These are phyloP conservation scores for Pseudohalonectria lignicola DNA, from an alignment of 2,329 filamentous ascomycete genomes.

Conservation along the genomic window DNA sequence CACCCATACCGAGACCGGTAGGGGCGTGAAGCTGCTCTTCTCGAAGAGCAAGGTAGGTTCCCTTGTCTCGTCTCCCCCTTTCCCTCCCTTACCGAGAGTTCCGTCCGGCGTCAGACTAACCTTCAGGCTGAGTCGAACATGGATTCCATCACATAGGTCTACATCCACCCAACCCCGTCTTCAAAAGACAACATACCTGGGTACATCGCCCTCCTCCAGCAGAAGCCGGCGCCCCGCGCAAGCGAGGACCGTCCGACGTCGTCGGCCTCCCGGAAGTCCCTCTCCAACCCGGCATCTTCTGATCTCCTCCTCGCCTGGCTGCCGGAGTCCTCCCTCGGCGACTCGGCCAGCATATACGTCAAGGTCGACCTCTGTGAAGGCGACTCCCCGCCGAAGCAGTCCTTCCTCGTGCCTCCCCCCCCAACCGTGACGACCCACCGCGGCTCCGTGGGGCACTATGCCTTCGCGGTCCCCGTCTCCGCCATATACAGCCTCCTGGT, in stretches of 20 bases:
- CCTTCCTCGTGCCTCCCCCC: slow-evolving; percentile 83
- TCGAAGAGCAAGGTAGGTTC: slow-evolving; percentile 82
- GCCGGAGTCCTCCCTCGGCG: slow-evolving; percentile 78
- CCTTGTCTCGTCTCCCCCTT: too few relatives aligned
- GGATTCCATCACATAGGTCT: too few relatives aligned
- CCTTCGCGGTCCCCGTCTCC: slow-evolving; percentile 83
- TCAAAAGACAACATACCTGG: slow-evolving; percentile 93
- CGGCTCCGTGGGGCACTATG: slow-evolving; percentile 64
- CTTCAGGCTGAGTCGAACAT: slow-evolving; percentile 6
- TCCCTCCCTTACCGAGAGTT: background rate
- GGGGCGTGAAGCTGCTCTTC: slow-evolving; percentile 85
- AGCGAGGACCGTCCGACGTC: slow-evolving; percentile 28
- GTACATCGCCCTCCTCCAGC: slow-evolving; percentile 86
- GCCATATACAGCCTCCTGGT: slow-evolving; percentile 87
- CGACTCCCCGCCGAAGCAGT: slow-evolving; percentile 71
- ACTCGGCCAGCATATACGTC: slow-evolving; percentile 79
- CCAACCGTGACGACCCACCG: slow-evolving; percentile 72
- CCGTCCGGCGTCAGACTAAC: background rate
- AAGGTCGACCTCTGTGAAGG: slow-evolving; percentile 85
- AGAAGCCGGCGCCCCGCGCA: slow-evolving; percentile 46
- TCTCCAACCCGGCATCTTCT: slow-evolving; percentile 39
- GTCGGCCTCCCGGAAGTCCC: slow-evolving; percentile 26
- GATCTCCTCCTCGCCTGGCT: slow-evolving; percentile 87
- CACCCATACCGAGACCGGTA: slow-evolving; percentile 62
- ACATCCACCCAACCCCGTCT: slow-evolving; percentile 87